Evolutionary conservation across 1,284 basidiomycete genomes (phyloP).

Genomic region (Tilletia caries): DNA sequence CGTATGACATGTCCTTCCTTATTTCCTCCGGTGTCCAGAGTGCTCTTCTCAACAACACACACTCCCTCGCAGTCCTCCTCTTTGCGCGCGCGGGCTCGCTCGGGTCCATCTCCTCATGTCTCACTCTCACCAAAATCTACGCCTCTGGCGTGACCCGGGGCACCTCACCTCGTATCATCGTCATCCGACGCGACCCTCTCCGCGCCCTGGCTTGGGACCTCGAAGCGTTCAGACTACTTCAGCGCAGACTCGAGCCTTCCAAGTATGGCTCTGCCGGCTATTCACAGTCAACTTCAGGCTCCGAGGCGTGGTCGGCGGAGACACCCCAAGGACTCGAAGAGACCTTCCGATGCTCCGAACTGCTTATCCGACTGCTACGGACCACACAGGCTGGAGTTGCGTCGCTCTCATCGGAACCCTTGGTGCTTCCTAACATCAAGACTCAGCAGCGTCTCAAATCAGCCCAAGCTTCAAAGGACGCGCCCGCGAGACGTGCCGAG

Average conservation of each 20-base stretch:
- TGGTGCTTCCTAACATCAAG: neutral
- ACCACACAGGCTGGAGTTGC: conserved; percentile 17
- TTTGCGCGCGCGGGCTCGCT: conserved; percentile 30
- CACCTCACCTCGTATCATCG: conserved; percentile 24
- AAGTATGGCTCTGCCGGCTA: conserved; percentile 17
- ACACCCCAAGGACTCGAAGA: conserved; percentile 19
- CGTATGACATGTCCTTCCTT: neutral
- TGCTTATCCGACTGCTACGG: conserved; percentile 15
- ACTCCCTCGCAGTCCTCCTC: conserved; percentile 30
- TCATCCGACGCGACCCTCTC: conserved; percentile 31
- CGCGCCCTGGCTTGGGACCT: conserved; percentile 30
- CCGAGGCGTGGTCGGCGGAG: neutral
- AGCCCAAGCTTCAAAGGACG: neutral
- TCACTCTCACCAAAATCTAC: conserved; percentile 26
- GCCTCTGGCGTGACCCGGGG: conserved; percentile 29
- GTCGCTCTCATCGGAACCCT: conserved; percentile 2
- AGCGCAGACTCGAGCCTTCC: conserved; percentile 20
- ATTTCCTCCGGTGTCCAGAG: conserved; percentile 5
- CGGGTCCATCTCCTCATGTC: conserved; percentile 26
- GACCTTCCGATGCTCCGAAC: conserved; percentile 12
- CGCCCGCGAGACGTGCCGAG: neutral
- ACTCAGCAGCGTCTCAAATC: neutral
- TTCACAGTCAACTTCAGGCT: conserved; percentile 15
- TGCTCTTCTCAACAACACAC: conserved; percentile 28
- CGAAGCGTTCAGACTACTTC: conserved; percentile 23